Conservation (phyloP, 192 early-diverging fungal genomes). For the Coemansia asiatica region DNA sequence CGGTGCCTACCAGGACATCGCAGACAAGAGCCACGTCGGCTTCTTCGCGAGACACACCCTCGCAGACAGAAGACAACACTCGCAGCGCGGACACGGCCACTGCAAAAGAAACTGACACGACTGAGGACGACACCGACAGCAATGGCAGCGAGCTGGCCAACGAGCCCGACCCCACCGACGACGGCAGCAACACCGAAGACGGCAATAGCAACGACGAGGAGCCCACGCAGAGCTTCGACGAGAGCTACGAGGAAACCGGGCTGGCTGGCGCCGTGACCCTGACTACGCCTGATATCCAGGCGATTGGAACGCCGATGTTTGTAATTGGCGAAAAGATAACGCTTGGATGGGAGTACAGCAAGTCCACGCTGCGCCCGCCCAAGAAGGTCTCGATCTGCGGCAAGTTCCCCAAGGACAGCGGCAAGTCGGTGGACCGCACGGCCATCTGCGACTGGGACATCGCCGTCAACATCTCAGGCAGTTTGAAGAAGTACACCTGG, state of each 20-base stretch:
- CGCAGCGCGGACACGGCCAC: background rate
- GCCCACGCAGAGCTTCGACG: conserved; percentile 33
- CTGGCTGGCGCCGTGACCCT: conserved; percentile 25
- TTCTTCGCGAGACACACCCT: background rate
- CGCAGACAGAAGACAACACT: background rate
- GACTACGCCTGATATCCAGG: conserved; percentile 31
- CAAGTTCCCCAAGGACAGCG: conserved; percentile 34
- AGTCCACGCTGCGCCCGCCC: conserved; percentile 28
- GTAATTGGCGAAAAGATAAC: conserved; percentile 38
- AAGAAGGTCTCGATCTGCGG: conserved; percentile 46
- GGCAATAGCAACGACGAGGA: background rate
- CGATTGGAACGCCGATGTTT: conserved; percentile 48
- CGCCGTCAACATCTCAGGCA: conserved; percentile 43
- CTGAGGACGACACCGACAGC: conserved; percentile 9
- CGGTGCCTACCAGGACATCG: conserved; percentile 1
- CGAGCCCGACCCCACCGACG: conserved; percentile 2
- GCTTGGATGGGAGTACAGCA: conserved; percentile 44
- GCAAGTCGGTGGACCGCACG: conserved; percentile 10
- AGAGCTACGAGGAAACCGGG: conserved; percentile 41
- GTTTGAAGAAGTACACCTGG: conserved; percentile 37
- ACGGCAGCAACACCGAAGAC: conserved; percentile 6
- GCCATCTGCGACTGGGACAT: conserved; percentile 47
- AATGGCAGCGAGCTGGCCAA: conserved; percentile 1
- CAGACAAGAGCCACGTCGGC: conserved; percentile 6
- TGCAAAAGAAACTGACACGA: background rate